Conservation (phyloP, 1,284 basidiomycete genomes). For the Earliella scabrosa region DNA sequence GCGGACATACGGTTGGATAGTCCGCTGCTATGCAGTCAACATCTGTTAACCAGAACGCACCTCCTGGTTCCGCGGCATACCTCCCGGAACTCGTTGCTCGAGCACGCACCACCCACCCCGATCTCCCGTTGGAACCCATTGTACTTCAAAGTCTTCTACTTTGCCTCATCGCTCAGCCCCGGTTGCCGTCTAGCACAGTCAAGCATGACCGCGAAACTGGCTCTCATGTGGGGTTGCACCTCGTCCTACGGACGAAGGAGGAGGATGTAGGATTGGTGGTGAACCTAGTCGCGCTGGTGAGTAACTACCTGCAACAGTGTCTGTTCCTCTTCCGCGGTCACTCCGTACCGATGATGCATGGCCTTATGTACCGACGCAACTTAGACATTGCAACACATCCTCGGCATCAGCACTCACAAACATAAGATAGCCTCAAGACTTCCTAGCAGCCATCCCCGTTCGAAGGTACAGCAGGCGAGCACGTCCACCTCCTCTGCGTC, state of each 20-base stretch:
- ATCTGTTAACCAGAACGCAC: neutral
- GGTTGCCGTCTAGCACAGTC: slow-evolving; percentile 8
- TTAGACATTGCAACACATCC: slow-evolving; percentile 62
- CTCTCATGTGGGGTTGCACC: slow-evolving; percentile 14
- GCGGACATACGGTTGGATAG: too few species aligned
- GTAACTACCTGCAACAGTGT: slow-evolving; percentile 30
- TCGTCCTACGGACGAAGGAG: slow-evolving; percentile 63
- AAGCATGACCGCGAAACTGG: slow-evolving; percentile 6
- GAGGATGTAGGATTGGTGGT: slow-evolving; percentile 60
- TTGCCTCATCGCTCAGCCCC: slow-evolving; percentile 52
- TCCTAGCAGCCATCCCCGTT: neutral
- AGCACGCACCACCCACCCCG: slow-evolving; percentile 45
- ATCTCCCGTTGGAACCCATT: slow-evolving; percentile 60
- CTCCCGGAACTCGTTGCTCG: slow-evolving; percentile 53
- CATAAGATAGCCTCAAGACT: slow-evolving; percentile 48
- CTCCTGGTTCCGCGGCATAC: slow-evolving; percentile 48
- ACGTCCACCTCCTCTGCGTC: slow-evolving; percentile 2
- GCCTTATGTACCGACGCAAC: neutral
- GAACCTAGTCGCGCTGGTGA: slow-evolving; percentile 59
- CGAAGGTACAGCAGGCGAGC: neutral
- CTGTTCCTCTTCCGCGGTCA: neutral
- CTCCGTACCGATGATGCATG: neutral
- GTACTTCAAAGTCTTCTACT: slow-evolving; percentile 70
- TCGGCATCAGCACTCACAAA: slow-evolving; percentile 62
- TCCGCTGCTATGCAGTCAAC: too few species aligned